These are phyloP conservation scores for Populus simonii DNA, from an alignment of 345 rosid genomes.

Conservation along the genomic window DNA sequence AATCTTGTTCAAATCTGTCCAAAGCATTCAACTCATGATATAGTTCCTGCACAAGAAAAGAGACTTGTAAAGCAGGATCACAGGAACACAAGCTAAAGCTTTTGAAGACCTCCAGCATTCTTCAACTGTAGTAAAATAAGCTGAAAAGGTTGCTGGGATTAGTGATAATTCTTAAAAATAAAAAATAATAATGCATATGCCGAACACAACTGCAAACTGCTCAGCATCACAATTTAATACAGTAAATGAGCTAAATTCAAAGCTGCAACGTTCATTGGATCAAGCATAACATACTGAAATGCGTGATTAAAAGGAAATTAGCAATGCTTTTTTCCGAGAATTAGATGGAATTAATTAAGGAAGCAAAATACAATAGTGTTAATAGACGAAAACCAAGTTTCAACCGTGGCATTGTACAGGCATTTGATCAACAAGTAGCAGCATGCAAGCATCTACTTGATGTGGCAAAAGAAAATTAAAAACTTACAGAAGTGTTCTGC, in stretches of 20 bases:
- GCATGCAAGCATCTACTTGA: not conserved
- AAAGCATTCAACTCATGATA: conserved; percentile 65
- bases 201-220: not conserved
- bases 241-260: not conserved
- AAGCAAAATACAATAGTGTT: not conserved
- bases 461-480: not conserved
- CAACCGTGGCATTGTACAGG: not conserved
- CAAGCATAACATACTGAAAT: not conserved
- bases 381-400: not conserved
- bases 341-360: not conserved
- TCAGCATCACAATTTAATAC: not conserved
- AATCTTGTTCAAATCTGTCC: conserved; percentile 70
- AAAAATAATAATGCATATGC: not conserved
- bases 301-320: not conserved
- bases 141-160: not conserved
- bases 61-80: not conserved
- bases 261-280: not conserved
- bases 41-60: conserved; percentile 48
- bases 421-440: not conserved
- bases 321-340: not conserved
- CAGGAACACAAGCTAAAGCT: not conserved
- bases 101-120: not conserved
- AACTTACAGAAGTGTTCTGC: conserved; percentile 78
- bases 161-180: too few relatives aligned
- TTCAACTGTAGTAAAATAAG: conserved; percentile 1